Conservation (phyloP, 2,329 filamentous ascomycete genomes). For the Pseudogymnoascus sp. region DNA sequence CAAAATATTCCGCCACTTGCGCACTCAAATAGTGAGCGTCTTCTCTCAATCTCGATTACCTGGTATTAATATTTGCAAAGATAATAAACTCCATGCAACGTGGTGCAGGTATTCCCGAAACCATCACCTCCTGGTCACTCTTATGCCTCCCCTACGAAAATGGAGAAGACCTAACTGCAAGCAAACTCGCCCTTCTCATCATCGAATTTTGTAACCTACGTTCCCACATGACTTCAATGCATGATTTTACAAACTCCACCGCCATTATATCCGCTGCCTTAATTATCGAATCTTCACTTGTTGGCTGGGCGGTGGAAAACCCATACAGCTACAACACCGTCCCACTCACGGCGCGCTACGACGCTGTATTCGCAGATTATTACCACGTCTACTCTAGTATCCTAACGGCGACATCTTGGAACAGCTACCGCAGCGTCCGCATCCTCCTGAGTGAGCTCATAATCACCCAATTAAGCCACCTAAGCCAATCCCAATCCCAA, state of each 20-base stretch:
- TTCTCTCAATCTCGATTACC: neutral
- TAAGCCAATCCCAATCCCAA: constrained; percentile 10
- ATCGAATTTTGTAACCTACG: neutral
- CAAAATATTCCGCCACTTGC: constrained; percentile 45
- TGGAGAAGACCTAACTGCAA: neutral
- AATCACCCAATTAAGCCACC: constrained; percentile 17
- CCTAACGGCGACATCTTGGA: neutral
- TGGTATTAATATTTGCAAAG: neutral
- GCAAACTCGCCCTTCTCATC: neutral
- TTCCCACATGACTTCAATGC: constrained; percentile 15
- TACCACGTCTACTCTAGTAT: neutral
- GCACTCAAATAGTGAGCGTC: constrained; percentile 19
- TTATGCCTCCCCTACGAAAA: neutral
- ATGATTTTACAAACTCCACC: constrained; percentile 19
- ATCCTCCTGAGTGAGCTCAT: constrained; percentile 7
- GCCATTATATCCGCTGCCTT: constrained; percentile 13
- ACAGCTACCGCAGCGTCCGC: neutral
- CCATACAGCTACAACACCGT: neutral
- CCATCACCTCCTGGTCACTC: neutral
- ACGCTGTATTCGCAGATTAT: constrained; percentile 14
- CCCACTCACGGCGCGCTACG: constrained; percentile 1
- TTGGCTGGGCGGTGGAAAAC: neutral
- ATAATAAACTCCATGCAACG: neutral
- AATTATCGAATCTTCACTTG: constrained; percentile 8
- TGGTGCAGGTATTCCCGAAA: neutral